These are phyloP conservation scores for Solanum gandarillasii DNA, from an alignment of 257 asterid species.

Conservation along the genomic window DNA sequence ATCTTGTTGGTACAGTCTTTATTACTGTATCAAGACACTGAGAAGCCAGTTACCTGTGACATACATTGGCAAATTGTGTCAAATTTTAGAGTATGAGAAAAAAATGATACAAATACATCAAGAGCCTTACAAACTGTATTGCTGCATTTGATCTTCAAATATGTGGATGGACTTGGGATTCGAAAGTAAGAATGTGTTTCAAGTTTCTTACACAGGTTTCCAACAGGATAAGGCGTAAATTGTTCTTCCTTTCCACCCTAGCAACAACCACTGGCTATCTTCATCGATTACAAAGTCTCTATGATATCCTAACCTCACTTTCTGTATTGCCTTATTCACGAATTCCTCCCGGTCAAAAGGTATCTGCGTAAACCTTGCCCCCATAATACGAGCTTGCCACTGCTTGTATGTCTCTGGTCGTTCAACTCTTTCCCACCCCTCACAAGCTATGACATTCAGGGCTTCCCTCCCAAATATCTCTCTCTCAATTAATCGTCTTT, in stretches of 20 bases:
- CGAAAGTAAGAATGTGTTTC: background rate
- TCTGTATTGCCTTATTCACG: slow-evolving; percentile 23
- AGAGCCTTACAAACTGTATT: background rate
- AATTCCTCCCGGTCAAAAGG: slow-evolving; percentile 29
- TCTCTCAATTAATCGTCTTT: slow-evolving; percentile 54
- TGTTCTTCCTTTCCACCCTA: slow-evolving; percentile 84
- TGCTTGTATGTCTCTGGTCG: slow-evolving; percentile 78
- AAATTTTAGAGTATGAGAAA: background rate
- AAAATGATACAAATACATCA: background rate
- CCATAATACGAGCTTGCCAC: slow-evolving; percentile 56
- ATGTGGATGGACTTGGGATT: background rate
- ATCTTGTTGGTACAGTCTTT: background rate
- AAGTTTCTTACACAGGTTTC: slow-evolving; percentile 36
- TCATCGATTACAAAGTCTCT: slow-evolving; percentile 64
- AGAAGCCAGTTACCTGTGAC: background rate
- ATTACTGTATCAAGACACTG: background rate
- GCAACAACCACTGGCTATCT: slow-evolving; percentile 57
- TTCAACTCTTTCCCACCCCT: slow-evolving; percentile 72
- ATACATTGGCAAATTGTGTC: background rate
- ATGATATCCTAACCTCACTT: slow-evolving; percentile 43
- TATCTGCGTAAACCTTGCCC: slow-evolving; percentile 48
- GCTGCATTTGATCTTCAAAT: background rate
- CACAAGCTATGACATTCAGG: slow-evolving; percentile 74
- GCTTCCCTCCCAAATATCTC: slow-evolving; percentile 62
- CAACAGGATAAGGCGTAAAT: slow-evolving; percentile 62